Evolutionary conservation across 768 basidiomycete species (phyloP).

Genomic region (Vararia minispora): DNA sequence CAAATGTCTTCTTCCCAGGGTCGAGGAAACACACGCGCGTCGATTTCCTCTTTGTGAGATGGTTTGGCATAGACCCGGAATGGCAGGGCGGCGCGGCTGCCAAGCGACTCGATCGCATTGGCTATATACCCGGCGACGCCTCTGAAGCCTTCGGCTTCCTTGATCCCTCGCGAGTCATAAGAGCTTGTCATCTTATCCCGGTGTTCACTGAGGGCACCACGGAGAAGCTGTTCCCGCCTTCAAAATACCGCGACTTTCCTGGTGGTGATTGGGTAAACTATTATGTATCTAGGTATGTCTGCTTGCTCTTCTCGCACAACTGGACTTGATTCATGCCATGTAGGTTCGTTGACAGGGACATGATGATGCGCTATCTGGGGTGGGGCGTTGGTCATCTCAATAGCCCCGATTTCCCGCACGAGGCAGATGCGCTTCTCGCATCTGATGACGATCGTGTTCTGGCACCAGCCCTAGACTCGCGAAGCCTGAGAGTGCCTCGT

Average conservation of each 20-base stretch:
- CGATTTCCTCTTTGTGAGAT: conserved; percentile 25
- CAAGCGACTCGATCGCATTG: conserved; percentile 14
- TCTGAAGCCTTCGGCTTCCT: conserved; percentile 24
- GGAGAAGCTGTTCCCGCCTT: conserved; percentile 7
- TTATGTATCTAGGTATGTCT: neutral
- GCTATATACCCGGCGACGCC: conserved; percentile 13
- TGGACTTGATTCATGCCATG: no score
- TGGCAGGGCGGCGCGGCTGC: conserved; percentile 2
- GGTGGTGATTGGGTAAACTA: conserved; percentile 2
- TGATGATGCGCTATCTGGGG: no score
- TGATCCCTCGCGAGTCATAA: conserved; percentile 22
- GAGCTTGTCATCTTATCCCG: conserved; percentile 24
- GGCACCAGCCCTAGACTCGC: no score
- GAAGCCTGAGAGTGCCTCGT: no score
- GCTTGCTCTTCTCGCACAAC: no score
- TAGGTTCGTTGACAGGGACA: no score
- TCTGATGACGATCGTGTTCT: no score
- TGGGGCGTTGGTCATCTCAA: no score
- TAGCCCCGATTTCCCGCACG: no score
- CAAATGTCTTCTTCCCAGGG: conserved; percentile 13
- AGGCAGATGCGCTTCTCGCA: no score
- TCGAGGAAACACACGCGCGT: conserved; percentile 6
- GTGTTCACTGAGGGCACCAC: conserved; percentile 12
- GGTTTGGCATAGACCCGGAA: conserved; percentile 17
- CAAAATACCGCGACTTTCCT: conserved; percentile 7